Base-by-base conservation (phyloP, 176 grass and related monocot species). In the Lolium perenne region DNA sequence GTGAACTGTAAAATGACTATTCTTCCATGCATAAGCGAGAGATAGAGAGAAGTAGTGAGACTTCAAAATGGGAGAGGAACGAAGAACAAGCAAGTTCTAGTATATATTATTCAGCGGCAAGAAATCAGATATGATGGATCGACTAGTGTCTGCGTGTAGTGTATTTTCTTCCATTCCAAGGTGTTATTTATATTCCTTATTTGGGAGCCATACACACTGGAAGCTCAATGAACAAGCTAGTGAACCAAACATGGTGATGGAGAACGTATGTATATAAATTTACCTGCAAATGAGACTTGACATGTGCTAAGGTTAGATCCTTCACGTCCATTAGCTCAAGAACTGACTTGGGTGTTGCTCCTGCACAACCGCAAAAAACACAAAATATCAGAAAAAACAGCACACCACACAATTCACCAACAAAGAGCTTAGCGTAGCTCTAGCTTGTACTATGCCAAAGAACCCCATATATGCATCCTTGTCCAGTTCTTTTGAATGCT, bases 281-380 rank as follows among this genome's bases (percentile, higher is more conserved):
- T 70, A 95, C 95, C 95, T 98, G 95, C 70, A 98, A 87, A 74
- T 98, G 95, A 83, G 93, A 95, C 74, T 98, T 98, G 85, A 98
- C 95, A 90, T 98, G 95, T 43, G 95, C 95, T 49, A 98, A 92
- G 15, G 95, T 98, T 38, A 98, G 93, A 92, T 98, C 93, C 84
- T 98, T 98, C 48, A 95, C 93, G 85, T 98, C 93, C 95, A 98
- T 98, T 56, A 98, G 88, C 89, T 98, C 95, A 63, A 98, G 95
- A 80, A 98, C 95, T 20, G 95, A 94, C 85, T 98, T 98, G n/a
- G 95, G 95, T 40, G 95, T 98, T 65, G 95, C 95, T 81, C 95
- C 95, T 95, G 87, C 65, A 78, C 56, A 69, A 89, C 6, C 64
- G 11, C 81, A 86, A 43, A 21, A 20, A 35, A 35, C 0, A 72